Conservation (phyloP, 495 filamentous ascomycete genomes). For the Evernia prunastri region DNA sequence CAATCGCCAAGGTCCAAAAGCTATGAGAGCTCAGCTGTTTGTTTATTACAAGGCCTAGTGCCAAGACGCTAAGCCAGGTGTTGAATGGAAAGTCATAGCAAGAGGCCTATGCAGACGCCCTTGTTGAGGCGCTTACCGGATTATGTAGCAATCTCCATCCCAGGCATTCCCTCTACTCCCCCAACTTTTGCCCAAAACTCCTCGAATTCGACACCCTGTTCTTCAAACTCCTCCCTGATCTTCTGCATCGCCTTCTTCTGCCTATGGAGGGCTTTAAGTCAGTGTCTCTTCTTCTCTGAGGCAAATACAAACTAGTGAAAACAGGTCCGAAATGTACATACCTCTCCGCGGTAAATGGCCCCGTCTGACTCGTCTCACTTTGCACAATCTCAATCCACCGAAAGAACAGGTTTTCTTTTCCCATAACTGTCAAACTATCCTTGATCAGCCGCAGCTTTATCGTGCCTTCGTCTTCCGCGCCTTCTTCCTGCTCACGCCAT, state of each 20-base stretch:
- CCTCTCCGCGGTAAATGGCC: slow-evolving; percentile 62
- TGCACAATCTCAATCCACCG: slow-evolving; percentile 81
- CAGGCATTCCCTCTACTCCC: slow-evolving; percentile 54
- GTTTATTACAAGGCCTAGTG: background rate
- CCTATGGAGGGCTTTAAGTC: background rate
- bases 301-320: too few species aligned
- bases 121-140: background rate
- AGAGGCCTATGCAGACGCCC: background rate
- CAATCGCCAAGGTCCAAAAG: background rate
- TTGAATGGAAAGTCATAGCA: background rate
- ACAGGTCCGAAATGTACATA: background rate
- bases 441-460: slow-evolving; percentile 63
- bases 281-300: background rate
- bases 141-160: slow-evolving; percentile 31
- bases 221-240: slow-evolving; percentile 62
- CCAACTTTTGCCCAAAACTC: slow-evolving; percentile 66
- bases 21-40: background rate
- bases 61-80: background rate
- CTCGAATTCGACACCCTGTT: slow-evolving; percentile 67
- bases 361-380: slow-evolving; percentile 67
- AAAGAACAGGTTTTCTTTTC: slow-evolving; percentile 80
- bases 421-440: slow-evolving; percentile 60
- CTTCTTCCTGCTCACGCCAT: slow-evolving; percentile 28
- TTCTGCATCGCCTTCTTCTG: slow-evolving; percentile 59
- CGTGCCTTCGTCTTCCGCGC: slow-evolving; percentile 44